Conservation (phyloP, 148 eudicot species). For the Cornus suecica region DNA sequence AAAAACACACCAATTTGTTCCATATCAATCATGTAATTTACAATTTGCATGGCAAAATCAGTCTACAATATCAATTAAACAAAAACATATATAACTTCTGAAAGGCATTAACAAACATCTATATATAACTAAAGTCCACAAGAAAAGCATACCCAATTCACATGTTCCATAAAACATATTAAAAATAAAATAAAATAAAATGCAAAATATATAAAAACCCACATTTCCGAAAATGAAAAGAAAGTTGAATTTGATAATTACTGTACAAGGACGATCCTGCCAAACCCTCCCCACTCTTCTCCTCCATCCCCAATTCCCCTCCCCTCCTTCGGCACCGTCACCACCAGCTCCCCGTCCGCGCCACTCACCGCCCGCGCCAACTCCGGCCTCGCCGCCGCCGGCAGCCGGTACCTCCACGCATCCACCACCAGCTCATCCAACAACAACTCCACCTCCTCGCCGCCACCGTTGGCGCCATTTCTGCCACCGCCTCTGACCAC, state of each 20-base stretch:
- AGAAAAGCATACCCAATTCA: background rate
- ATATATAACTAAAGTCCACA: background rate
- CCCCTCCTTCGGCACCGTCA: conserved; percentile 58
- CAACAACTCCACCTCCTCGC: conserved; percentile 14
- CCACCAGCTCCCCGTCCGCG: conserved; percentile 43
- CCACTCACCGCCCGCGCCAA: conserved; percentile 29
- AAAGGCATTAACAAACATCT: background rate
- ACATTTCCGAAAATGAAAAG: background rate
- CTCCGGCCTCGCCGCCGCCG: conserved; percentile 31
- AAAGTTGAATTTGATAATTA: background rate
- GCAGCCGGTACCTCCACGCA: conserved; percentile 47
- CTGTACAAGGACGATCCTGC: conserved; percentile 32
- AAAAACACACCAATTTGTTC: no score
- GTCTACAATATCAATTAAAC: no score
- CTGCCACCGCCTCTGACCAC: conserved; percentile 34
- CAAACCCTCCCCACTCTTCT: conserved; percentile 23
- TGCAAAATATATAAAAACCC: background rate
- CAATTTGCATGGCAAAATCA: no score
- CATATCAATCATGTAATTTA: no score
- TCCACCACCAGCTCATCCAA: conserved; percentile 43
- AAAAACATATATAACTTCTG: background rate
- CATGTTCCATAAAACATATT: background rate
- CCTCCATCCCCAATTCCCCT: conserved; percentile 15
- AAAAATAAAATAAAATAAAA: no score
- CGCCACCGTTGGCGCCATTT: conserved; percentile 7